Conservation (phyloP, 2,329 filamentous ascomycete genomes). For the Fusarium aywerte region DNA sequence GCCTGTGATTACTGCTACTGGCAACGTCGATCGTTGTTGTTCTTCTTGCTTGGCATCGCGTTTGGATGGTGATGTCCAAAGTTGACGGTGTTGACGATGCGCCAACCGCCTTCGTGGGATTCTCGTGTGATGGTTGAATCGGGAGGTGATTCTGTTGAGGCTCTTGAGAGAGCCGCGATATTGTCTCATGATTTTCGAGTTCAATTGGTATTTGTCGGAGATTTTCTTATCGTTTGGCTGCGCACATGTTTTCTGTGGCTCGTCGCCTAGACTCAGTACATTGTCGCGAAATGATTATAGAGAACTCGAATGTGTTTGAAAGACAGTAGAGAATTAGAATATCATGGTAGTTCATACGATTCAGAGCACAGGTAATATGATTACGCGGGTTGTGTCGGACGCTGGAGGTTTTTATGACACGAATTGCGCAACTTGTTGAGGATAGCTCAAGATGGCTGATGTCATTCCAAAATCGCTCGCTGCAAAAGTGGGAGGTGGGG, state of each 20-base stretch:
- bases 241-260: constrained; percentile 35
- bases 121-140: constrained; percentile 29
- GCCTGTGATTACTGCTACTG: constrained; percentile 50
- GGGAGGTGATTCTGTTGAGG: constrained; percentile 32
- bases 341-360: not conserved
- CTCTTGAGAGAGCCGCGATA: constrained; percentile 39
- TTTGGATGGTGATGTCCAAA: constrained; percentile 34
- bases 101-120: constrained; percentile 31
- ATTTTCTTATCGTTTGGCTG: constrained; percentile 20
- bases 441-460: constrained; percentile 42
- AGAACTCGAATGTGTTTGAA: not conserved
- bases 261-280: constrained; percentile 21
- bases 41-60: constrained; percentile 36
- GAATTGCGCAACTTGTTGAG: constrained; percentile 37
- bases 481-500: constrained; percentile 36
- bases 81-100: constrained; percentile 31
- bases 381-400: constrained; percentile 1
- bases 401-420: constrained; percentile 22
- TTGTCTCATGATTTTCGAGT: constrained; percentile 36
- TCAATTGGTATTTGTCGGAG: constrained; percentile 20
- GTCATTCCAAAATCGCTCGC: constrained; percentile 39
- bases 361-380: not conserved
- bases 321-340: constrained; percentile 9
- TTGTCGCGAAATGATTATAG: constrained; percentile 6
- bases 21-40: constrained; percentile 44